phyloP scores from a whole-genome alignment of 2,329 filamentous ascomycete species.

The Fusarium burgessii region DNA sequence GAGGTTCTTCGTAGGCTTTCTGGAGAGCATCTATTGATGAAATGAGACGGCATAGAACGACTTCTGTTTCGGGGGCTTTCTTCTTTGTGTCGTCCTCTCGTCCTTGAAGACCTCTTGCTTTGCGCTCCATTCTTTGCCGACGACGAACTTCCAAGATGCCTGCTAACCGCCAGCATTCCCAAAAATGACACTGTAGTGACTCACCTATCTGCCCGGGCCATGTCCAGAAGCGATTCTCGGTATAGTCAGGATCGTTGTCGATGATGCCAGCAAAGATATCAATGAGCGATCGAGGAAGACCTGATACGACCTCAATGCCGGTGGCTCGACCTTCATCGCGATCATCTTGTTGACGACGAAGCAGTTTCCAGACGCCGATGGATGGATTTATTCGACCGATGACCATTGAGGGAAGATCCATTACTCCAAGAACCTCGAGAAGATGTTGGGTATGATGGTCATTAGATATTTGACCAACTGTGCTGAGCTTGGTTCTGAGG shows the following conservation, averaged over 20 bases:
- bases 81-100: neutral
- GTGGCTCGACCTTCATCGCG: constrained; percentile 10
- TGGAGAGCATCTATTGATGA: constrained; percentile 41
- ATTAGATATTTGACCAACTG: constrained; percentile 14
- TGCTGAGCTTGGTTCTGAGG: constrained; percentile 22
- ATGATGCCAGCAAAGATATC: constrained; percentile 35
- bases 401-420: constrained; percentile 39
- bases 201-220: constrained; percentile 42
- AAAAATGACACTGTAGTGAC: constrained; percentile 38
- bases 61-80: constrained; percentile 20
- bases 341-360: constrained; percentile 35
- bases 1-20: constrained; percentile 35
- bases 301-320: constrained; percentile 37
- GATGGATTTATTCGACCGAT: constrained; percentile 30
- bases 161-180: constrained; percentile 42
- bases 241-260: constrained; percentile 40
- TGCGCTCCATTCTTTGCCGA: constrained; percentile 28
- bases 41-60: constrained; percentile 40
- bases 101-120: neutral
- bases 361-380: constrained; percentile 40
- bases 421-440: constrained; percentile 41
- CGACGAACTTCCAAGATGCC: constrained; percentile 40
- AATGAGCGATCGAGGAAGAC: constrained; percentile 36
- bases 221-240: constrained; percentile 33
- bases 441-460: constrained; percentile 31